Conservation (phyloP, 2,329 filamentous ascomycete genomes). For the Arthroderma uncinatum region DNA sequence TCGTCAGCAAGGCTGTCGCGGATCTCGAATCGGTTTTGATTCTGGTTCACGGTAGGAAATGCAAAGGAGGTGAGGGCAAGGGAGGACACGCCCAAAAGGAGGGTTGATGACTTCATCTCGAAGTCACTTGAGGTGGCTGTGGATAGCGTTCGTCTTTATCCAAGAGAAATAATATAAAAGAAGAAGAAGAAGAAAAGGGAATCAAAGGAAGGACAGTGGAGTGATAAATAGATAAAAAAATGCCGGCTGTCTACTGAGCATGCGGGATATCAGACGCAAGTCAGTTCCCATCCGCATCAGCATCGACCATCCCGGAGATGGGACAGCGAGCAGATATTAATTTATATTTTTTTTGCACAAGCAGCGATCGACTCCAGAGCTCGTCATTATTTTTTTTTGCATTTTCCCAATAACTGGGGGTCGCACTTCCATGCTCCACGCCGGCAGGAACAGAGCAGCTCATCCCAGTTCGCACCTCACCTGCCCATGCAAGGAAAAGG, state of each 20-base stretch:
- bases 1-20: not conserved
- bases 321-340: not conserved
- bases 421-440: not conserved
- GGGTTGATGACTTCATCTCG: not conserved
- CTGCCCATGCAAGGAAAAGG: not conserved
- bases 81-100: not conserved
- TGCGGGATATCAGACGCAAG: not conserved
- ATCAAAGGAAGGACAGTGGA: not conserved
- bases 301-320: not conserved
- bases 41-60: constrained; percentile 3
- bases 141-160: not conserved
- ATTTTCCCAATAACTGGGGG: constrained; percentile 11
- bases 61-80: constrained; percentile 8
- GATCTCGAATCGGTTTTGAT: not conserved
- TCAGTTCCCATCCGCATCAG: not conserved
- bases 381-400: not conserved
- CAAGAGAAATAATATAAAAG: not conserved
- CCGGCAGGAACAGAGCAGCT: constrained; percentile 6
- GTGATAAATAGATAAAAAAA: not conserved
- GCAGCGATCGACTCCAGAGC: not conserved
- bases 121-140: not conserved
- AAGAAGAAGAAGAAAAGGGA: not conserved
- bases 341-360: not conserved
- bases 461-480: constrained; percentile 4
- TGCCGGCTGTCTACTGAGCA: not conserved